Evolutionary conservation across 345 rosid species (phyloP).

Genomic region (Eucalyptus paniculata): DNA sequence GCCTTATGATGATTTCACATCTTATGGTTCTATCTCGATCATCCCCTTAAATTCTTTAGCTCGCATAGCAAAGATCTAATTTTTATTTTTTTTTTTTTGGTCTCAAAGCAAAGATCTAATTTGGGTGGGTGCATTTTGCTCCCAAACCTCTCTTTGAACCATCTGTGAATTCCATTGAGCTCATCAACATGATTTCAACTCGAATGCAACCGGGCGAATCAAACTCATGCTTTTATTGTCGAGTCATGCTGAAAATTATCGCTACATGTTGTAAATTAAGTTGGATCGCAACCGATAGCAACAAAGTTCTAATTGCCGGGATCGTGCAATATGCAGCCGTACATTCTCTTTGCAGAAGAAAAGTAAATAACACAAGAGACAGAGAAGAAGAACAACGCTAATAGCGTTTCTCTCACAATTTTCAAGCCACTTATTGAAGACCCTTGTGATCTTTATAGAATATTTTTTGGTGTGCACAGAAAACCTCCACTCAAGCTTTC

Average conservation of each 20-base stretch:
- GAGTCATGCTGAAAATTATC: not conserved
- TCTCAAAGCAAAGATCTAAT: not conserved
- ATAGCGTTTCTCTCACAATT: not conserved
- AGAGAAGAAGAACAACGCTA: too few species aligned
- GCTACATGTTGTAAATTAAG: not conserved
- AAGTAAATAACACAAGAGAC: not conserved
- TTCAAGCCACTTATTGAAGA: too few species aligned
- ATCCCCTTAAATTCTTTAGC: not conserved
- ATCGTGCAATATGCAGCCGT: not conserved
- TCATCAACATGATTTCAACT: not conserved
- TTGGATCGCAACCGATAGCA: not conserved
- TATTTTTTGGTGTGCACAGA: not conserved
- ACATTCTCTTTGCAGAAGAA: not conserved
- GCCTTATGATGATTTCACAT: not conserved
- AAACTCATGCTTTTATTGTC: not conserved
- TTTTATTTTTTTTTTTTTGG: too few species aligned
- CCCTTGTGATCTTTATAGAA: not conserved
- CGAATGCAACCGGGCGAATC: too few species aligned
- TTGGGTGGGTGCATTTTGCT: not conserved
- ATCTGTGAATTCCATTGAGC: not conserved
- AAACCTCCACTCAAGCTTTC: not conserved
- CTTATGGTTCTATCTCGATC: not conserved
- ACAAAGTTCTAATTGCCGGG: accelerated
- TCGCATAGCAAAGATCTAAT: not conserved
- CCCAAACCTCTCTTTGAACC: not conserved